Conservation (phyloP, 345 rosid species). For the Turnera subulata region DNA sequence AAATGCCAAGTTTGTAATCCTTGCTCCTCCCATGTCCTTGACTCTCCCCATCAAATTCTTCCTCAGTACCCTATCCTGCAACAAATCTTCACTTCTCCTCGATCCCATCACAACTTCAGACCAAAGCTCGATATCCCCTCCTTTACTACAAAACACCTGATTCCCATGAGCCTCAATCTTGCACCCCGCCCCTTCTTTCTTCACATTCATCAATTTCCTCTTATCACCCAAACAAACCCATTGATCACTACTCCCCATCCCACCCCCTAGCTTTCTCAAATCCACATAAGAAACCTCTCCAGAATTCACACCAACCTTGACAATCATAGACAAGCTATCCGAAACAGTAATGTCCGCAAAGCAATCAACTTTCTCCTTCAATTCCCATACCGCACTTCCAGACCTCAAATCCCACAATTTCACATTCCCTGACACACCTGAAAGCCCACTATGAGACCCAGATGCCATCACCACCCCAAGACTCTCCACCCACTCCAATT, state of each 20-base stretch:
- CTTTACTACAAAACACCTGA: slow-evolving; percentile 75
- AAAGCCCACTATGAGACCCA: slow-evolving; percentile 84
- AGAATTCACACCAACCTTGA: slow-evolving; percentile 70
- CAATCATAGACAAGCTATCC: slow-evolving; percentile 54
- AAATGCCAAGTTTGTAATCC: slow-evolving; percentile 60
- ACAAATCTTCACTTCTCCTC: slow-evolving; percentile 34
- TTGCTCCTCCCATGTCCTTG: slow-evolving; percentile 50
- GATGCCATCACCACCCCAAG: slow-evolving; percentile 66
- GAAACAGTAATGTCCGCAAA: slow-evolving; percentile 79
- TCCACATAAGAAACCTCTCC: slow-evolving; percentile 67
- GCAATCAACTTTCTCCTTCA: slow-evolving; percentile 75
- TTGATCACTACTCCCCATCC: slow-evolving; percentile 14
- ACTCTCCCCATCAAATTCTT: slow-evolving; percentile 60
- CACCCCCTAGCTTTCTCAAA: slow-evolving; percentile 54
- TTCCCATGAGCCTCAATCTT: slow-evolving; percentile 73
- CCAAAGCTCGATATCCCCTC: slow-evolving; percentile 68
- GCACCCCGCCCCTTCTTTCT: slow-evolving; percentile 76
- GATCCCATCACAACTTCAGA: slow-evolving; percentile 63
- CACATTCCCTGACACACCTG: slow-evolving; percentile 66
- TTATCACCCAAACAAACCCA: slow-evolving; percentile 71
- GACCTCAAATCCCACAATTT: slow-evolving; percentile 83
- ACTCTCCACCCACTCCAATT: slow-evolving; percentile 67
- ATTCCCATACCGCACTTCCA: slow-evolving; percentile 64
- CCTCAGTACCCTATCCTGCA: slow-evolving; percentile 57
- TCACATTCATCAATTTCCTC: slow-evolving; percentile 50